Percentiles rank a stretch among this genome's conserved stretches.
These are phyloP conservation scores for Tremellales sp. DNA, from an alignment of 1,284 basidiomycete species.

Conservation along the genomic window DNA sequence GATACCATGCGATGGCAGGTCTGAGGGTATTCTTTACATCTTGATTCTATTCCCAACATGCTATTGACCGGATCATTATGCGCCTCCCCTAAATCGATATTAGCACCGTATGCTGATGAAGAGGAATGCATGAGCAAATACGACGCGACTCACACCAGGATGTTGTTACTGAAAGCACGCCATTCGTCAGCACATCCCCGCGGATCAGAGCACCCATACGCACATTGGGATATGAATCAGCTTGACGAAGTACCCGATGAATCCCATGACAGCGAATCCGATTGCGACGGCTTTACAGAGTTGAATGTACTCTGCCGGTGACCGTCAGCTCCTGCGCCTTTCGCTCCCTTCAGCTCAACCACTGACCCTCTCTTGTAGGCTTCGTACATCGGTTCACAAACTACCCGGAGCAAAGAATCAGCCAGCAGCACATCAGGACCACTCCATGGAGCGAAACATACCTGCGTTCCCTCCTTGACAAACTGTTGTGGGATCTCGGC, in stretches of 20 bases:
- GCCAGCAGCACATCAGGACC: slow-evolving; percentile 2
- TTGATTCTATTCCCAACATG: too few relatives aligned
- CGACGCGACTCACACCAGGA: slow-evolving; percentile 72
- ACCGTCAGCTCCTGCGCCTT: neutral
- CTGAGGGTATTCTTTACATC: too few relatives aligned
- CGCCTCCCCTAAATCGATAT: too few relatives aligned
- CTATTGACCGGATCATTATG: too few relatives aligned
- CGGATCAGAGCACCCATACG: slow-evolving; percentile 46
- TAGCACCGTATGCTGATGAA: too few relatives aligned
- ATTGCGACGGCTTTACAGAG: slow-evolving; percentile 91
- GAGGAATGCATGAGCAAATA: too few relatives aligned
- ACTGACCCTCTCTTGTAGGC: slow-evolving; percentile 85
- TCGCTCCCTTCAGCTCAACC: neutral
- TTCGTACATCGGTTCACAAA: slow-evolving; percentile 97
- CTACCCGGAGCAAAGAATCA: slow-evolving; percentile 50
- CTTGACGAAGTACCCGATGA: slow-evolving; percentile 94
- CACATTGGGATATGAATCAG: slow-evolving; percentile 94
- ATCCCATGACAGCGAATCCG: slow-evolving; percentile 96
- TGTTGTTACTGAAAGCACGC: slow-evolving; percentile 68
- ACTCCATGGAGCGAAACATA: slow-evolving; percentile 45
- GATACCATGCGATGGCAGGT: too few relatives aligned
- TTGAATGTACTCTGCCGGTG: slow-evolving; percentile 73
- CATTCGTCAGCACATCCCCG: neutral
- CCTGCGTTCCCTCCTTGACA: slow-evolving; percentile 87
- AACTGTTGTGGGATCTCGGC: slow-evolving; percentile 89